These are phyloP conservation scores for Geranium rotundifolium DNA, from an alignment of 345 rosid genomes.

Conservation along the genomic window DNA sequence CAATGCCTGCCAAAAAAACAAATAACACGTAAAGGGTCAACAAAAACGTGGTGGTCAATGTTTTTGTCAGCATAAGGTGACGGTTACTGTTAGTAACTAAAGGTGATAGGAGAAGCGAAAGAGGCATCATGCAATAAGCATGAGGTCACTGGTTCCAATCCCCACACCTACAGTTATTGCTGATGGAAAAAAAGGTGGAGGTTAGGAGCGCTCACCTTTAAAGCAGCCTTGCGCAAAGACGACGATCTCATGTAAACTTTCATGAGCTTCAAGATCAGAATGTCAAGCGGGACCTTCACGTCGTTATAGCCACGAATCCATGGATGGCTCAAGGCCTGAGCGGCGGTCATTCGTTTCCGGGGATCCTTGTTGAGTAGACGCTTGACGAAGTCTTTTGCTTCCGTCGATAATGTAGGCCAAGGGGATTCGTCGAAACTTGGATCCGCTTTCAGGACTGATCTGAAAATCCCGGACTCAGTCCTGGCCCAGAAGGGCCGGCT, in stretches of 20 bases:
- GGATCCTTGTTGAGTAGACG: conserved; percentile 75
- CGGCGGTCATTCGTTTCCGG: conserved; percentile 81
- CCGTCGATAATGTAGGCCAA: conserved; percentile 80
- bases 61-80: not conserved
- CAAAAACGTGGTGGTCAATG: not conserved
- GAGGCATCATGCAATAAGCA: too few relatives aligned
- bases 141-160: too few relatives aligned
- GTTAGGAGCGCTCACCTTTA: conserved; percentile 43
- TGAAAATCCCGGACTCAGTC: conserved; percentile 90
- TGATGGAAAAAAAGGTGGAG: not conserved
- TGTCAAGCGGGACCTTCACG: conserved; percentile 64
- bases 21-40: not conserved
- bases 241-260: conserved; percentile 76
- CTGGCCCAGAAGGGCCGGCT: conserved; percentile 99
- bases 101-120: too few relatives aligned
- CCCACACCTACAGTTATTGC: too few relatives aligned
- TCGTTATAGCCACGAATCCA: conserved; percentile 50
- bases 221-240: conserved; percentile 81
- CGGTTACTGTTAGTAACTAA: too few relatives aligned
- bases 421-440: conserved; percentile 81
- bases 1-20: conserved; percentile 48
- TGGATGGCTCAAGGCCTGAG: conserved; percentile 94
- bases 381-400: conserved; percentile 84
- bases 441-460: conserved; percentile 81
- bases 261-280: conserved; percentile 57